These are phyloP conservation scores for Camelina hispida DNA, from an alignment of 345 rosid species.

Conservation along the genomic window DNA sequence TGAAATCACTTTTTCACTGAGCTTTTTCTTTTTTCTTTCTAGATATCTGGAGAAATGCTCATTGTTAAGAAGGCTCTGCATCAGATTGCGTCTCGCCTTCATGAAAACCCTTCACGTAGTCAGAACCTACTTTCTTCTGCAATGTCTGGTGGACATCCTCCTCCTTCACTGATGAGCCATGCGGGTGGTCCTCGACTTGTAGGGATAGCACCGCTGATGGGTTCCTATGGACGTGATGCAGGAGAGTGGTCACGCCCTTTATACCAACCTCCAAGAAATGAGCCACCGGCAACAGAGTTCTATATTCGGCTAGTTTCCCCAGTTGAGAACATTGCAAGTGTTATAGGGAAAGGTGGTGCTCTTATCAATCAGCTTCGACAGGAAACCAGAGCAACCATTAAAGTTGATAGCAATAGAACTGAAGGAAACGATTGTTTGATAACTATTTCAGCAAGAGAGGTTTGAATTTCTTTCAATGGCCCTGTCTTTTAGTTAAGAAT, in stretches of 20 bases:
- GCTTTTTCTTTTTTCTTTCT: constrained; percentile 13
- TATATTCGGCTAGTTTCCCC: constrained; percentile 83
- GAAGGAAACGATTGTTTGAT: constrained; percentile 95
- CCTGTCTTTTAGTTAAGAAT: neutral
- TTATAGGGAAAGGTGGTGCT: constrained; percentile 94
- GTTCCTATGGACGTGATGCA: constrained; percentile 76
- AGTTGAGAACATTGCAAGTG: constrained; percentile 80
- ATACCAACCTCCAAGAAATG: constrained; percentile 85
- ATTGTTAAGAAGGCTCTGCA: constrained; percentile 81
- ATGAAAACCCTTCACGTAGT: constrained; percentile 87
- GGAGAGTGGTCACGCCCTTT: constrained; percentile 86
- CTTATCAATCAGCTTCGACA: constrained; percentile 91
- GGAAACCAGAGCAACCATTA: constrained; percentile 81
- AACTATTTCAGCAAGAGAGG: constrained; percentile 90
- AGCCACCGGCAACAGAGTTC: constrained; percentile 70
- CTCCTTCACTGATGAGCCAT: constrained; percentile 68
- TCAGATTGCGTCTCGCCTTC: constrained; percentile 86
- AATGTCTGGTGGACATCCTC: constrained; percentile 55
- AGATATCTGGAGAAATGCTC: constrained; percentile 86
- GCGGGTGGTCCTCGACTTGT: constrained; percentile 68
- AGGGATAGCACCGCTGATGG: constrained; percentile 77
- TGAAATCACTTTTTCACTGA: neutral
- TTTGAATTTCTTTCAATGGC: constrained; percentile 36
- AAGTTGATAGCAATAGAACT: constrained; percentile 84
- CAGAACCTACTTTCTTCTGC: constrained; percentile 82